A percentile compares a stretch with the other conserved stretches of the same genome.
Conservation (phyloP, 257 asterid genomes). For the Plantago ovata region DNA sequence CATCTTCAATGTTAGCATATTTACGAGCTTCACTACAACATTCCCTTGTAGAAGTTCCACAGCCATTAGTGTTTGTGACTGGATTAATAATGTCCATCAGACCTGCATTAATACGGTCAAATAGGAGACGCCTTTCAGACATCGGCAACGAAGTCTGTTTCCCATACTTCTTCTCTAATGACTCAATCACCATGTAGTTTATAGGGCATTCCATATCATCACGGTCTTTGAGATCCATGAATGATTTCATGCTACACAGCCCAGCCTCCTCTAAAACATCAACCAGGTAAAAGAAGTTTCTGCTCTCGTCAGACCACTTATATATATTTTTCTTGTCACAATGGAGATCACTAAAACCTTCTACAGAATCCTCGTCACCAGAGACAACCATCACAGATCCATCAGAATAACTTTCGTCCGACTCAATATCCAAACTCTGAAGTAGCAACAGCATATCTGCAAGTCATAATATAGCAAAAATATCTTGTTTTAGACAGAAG, state of each 20-base stretch:
- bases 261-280: conserved; percentile 72
- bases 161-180: conserved; percentile 63
- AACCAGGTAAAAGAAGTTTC: conserved; percentile 61
- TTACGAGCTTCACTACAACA: conserved; percentile 26
- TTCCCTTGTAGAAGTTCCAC: conserved; percentile 21
- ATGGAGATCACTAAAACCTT: conserved; percentile 24
- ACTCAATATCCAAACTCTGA: conserved; percentile 36
- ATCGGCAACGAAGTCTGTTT: conserved; percentile 59
- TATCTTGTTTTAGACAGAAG: conserved; percentile 6
- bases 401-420: conserved; percentile 52
- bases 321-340: conserved; percentile 26
- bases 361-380: conserved; percentile 47
- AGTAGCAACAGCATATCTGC: conserved; percentile 48
- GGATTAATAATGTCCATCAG: conserved; percentile 35
- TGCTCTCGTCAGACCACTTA: conserved; percentile 42
- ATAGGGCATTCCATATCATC: conserved; percentile 44
- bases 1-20: conserved; percentile 61
- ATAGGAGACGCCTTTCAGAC: conserved; percentile 57
- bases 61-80: conserved; percentile 14
- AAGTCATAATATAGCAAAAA: conserved; percentile 17
- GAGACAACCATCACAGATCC: conserved; percentile 58
- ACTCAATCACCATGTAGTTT: conserved; percentile 44
- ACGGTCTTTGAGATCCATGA: conserved; percentile 35
- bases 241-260: conserved; percentile 29
- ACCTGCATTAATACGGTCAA: conserved; percentile 58